Evolutionary conservation across 2,329 filamentous ascomycete species (phyloP), one percentile per base, ranked within the genome.

Genomic region (Cladosporium sp.): DNA sequence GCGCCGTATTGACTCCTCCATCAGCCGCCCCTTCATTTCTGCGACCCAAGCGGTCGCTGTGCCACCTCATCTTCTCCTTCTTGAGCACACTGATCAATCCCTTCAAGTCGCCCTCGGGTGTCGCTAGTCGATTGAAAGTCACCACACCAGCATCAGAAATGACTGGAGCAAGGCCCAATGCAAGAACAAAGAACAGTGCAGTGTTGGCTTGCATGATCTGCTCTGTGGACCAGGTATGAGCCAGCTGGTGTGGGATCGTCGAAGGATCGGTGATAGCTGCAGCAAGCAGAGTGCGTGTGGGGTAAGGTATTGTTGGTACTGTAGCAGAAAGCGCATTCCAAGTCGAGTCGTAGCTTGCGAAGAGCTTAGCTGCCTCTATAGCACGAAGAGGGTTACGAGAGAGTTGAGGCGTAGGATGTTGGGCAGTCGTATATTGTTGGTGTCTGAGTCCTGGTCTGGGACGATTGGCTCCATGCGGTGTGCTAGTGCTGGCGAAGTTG

Each of bases 31-130:
- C 65, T 3, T 62, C 63, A 47, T 68, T 69, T 50, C 68, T 61
- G 45, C 66, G 62, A 2, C 68, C 68, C 40, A 70, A 47, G 4
- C 67, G 61, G 61, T 71, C 68, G 7, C 61, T 65, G 64, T 71
- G 68, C 68, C 68, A 71, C 19, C 68, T 50, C 25, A 60, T 62
- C 64, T 68, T 70, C 57, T 71, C 68, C 56, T 66, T 68, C 64
- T 71, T 71, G 61, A 71, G 49, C 9, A 69, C 49, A 35, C 65
- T 63, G 20, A 64, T 48, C 17, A 71, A 47, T n/a, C 59, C 56
- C 32, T 65, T 64, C 17, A 69, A 35, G 42, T 69, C 64, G 48
- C 47, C 58, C 13, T 61, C 48, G 13, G 49, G 60, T 5, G 66
- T 66, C 25, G 42, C 24, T 8, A 28, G 39, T 25, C 59, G 61